Base-by-base conservation (phyloP, 1,284 basidiomycete species). In the Heterobasidion irregulare region DNA sequence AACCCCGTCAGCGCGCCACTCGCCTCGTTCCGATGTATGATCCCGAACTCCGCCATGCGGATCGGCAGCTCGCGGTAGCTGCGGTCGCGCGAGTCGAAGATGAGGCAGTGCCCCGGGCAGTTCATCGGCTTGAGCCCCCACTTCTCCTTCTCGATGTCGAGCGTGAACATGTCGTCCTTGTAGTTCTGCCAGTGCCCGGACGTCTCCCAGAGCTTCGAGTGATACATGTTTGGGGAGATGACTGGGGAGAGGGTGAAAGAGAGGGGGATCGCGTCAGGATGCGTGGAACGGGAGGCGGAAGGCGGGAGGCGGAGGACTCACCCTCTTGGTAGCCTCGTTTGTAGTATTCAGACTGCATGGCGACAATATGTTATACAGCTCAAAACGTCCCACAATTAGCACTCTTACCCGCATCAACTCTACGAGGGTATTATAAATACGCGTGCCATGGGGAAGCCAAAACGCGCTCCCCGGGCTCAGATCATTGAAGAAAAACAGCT, bases 171-270 rank as follows among this genome's bases (percentile, higher is more conserved):
- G 73, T 94, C 95, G 58, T 99, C 95, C 66, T 89, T 84, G 76
- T 97, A 97, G 73, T 99, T 97, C 66, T 93, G 84, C 96, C 92
- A 98, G 70, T 99, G 97, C 6, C 97, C 97, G 0, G 96, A 99
- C 1, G 92, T 95, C 74, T 98, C 87, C 97, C 97, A 99, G 16
- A 99, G 81, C 71, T 98, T 98, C 58, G 84, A 82, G 78, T 97
- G 86, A 81, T 84, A 98, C 86, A 99, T 97, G 75, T 98, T 99
- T 12, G 97, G 97, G 10, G 96, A 92, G 65, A 98, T 97, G 63
- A 99, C 94, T 89, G 58, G n/a, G 46, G 12, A 36, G 35, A 41
- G 12, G 26, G 26, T 18, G 18, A 18, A 18, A 18, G 18, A 18
- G 18, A 18, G 26, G 26, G 26, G 26, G 26, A 5, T 4, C 26